A percentile compares a stretch with the other conserved stretches of the same genome.
These are phyloP conservation scores for Solanum megistacrolobum DNA, from an alignment of 257 asterid genomes.

Conservation along the genomic window DNA sequence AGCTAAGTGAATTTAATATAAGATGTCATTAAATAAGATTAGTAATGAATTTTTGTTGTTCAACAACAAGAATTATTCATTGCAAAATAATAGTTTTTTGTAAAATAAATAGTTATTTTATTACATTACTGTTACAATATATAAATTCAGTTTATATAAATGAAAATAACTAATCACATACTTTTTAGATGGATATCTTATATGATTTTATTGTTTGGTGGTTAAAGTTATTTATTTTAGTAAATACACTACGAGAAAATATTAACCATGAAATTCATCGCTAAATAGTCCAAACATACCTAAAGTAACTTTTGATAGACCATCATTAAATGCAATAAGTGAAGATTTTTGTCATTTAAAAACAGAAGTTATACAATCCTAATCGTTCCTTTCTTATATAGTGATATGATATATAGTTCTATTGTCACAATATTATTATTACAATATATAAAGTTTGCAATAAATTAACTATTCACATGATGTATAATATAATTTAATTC, in stretches of 20 bases:
- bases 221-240: neutral
- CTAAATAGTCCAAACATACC: neutral
- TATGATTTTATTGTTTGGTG: neutral
- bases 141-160: neutral
- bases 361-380: neutral
- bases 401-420: neutral
- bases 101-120: neutral
- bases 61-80: neutral
- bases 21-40: neutral
- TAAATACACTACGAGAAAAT: neutral
- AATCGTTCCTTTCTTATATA: neutral
- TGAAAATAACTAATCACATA: neutral
- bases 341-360: neutral
- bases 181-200: neutral
- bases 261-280: neutral
- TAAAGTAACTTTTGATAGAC: neutral
- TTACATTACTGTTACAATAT: neutral
- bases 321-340: neutral
- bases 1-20: neutral
- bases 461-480: neutral
- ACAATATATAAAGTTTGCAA: neutral
- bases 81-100: neutral
- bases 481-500: neutral
- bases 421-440: neutral
- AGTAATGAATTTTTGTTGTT: neutral